These are phyloP conservation scores for Gaertneriomyces sp. DNA, from an alignment of 192 early-diverging fungal species.

Conservation along the genomic window DNA sequence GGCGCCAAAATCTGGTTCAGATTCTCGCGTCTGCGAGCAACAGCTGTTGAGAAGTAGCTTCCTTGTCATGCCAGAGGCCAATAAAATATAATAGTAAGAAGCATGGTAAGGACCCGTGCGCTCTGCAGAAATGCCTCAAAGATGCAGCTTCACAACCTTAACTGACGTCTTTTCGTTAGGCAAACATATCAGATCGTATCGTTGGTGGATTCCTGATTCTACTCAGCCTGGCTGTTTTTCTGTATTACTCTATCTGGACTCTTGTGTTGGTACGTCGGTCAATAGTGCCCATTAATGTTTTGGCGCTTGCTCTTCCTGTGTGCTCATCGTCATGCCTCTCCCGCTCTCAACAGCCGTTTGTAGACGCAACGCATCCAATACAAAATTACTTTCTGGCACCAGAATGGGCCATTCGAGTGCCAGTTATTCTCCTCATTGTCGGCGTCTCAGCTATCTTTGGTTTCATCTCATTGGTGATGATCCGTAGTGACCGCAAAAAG, in stretches of 20 bases:
- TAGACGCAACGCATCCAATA: conserved; percentile 47
- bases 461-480: conserved; percentile 83
- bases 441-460: conserved; percentile 71
- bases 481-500: conserved; percentile 75
- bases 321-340: background rate
- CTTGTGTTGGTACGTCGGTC: conserved; percentile 67
- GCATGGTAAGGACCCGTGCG: too few species aligned
- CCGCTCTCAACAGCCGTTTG: conserved; percentile 21
- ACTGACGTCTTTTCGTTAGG: conserved; percentile 7
- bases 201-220: conserved; percentile 72
- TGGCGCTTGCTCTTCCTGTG: background rate
- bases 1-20: too few species aligned
- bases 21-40: too few species aligned
- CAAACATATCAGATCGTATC: conserved; percentile 62
- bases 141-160: too few species aligned
- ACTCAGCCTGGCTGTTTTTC: conserved; percentile 69
- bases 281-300: background rate
- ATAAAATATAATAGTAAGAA: too few species aligned
- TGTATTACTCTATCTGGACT: conserved; percentile 89
- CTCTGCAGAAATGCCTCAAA: too few species aligned
- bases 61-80: too few species aligned
- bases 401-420: conserved; percentile 83
- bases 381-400: conserved; percentile 75
- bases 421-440: conserved; percentile 74
- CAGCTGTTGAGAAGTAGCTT: too few species aligned